These are phyloP conservation scores for Gomphus bonarii DNA, from an alignment of 1,284 basidiomycete genomes.

Conservation along the genomic window DNA sequence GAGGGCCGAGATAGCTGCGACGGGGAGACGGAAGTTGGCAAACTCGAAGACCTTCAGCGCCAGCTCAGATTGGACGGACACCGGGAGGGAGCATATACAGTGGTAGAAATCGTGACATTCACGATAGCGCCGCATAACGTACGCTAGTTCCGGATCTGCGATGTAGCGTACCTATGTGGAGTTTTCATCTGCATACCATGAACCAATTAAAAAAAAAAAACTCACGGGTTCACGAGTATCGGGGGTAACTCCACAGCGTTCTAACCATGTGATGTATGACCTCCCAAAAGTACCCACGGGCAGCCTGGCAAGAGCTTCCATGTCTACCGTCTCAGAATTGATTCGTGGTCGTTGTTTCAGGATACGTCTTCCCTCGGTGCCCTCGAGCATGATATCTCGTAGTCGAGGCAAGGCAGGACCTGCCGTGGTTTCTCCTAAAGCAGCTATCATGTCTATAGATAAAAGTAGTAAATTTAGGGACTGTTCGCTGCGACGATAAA, in stretches of 20 bases:
- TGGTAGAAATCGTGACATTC: constrained; percentile 98
- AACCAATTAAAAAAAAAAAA: constrained; percentile 10
- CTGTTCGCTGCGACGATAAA: not conserved
- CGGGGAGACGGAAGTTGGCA: constrained; percentile 85
- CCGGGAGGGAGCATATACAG: constrained; percentile 78
- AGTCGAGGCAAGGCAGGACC: constrained; percentile 73
- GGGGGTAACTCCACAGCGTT: constrained; percentile 85
- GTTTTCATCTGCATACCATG: constrained; percentile 7
- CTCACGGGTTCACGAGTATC: constrained; percentile 88
- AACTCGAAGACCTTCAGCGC: constrained; percentile 95
- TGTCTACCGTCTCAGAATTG: constrained; percentile 68
- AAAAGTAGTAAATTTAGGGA: not conserved
- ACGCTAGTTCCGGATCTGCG: constrained; percentile 86
- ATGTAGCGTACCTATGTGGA: constrained; percentile 78
- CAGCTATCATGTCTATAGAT: constrained; percentile 80
- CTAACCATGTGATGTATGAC: constrained; percentile 87
- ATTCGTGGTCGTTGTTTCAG: constrained; percentile 79
- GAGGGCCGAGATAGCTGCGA: constrained; percentile 72
- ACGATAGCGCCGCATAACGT: constrained; percentile 96
- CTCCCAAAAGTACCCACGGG: constrained; percentile 80
- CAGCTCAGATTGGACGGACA: constrained; percentile 88
- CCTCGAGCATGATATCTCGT: constrained; percentile 71
- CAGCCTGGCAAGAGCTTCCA: constrained; percentile 54
- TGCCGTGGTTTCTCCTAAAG: constrained; percentile 84
- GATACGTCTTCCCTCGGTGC: constrained; percentile 73